phyloP scores from a whole-genome alignment of 169 alveolate species.

The Eimeria acervulina region DNA sequence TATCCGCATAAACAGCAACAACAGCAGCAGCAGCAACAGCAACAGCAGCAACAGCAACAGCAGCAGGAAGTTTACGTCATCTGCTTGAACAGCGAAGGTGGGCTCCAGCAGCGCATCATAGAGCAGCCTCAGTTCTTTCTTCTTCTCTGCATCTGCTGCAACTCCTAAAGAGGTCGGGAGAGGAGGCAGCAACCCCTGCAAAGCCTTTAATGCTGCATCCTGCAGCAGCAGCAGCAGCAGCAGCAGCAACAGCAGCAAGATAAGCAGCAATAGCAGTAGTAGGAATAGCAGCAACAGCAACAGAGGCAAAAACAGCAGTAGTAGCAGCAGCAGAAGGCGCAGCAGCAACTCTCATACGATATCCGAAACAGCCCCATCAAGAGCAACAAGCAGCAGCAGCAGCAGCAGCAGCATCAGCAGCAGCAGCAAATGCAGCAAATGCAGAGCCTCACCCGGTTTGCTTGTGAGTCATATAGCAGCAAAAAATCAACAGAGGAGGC shows the following conservation, averaged over 20 bases:
- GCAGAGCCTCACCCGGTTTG: neutral
- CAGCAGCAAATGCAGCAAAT: no score
- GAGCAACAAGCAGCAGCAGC: no score
- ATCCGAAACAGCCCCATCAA: no score
- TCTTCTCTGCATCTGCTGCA: conserved; percentile 44
- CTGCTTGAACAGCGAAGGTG: conserved; percentile 23
- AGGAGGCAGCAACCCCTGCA: conserved; percentile 61
- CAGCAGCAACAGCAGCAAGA: neutral
- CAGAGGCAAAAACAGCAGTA: no score
- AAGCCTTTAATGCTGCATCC: conserved; percentile 50
- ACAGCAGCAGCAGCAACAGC: neutral
- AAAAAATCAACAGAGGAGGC: neutral
- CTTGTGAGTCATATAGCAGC: conserved; percentile 31
- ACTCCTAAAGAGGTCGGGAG: neutral
- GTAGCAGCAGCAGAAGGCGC: no score
- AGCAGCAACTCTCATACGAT: no score
- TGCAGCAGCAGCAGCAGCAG: conserved; percentile 37
- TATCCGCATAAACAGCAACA: neutral
- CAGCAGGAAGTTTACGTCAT: conserved; percentile 4
- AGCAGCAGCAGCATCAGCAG: no score
- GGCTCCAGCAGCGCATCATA: conserved; percentile 75
- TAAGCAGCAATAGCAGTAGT: no score
- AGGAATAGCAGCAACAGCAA: no score
- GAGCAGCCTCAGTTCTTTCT: conserved; percentile 52
- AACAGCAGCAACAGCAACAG: neutral